Base-by-base conservation (phyloP, 192 early-diverging fungal species). In the Coemansia biformis region DNA sequence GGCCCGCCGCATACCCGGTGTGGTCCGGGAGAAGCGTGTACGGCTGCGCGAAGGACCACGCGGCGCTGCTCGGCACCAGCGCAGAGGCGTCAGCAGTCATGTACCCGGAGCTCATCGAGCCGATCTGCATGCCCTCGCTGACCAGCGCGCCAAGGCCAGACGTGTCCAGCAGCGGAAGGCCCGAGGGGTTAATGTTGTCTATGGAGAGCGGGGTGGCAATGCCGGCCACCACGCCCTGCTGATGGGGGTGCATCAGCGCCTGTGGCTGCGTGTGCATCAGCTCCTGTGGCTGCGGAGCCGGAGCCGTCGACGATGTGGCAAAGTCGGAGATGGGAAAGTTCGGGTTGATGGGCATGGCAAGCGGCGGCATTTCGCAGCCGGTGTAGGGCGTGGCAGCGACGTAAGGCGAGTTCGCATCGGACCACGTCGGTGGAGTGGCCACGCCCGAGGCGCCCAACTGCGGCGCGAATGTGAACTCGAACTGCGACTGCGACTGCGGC, bases 271-370 rank as follows among this genome's bases (percentile, higher is more conserved):
- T 8, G 5, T 30, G 29, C 5, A 10, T 5, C 29, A 1, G 29
- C 29, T 5, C 29, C 10, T 49, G 12, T 48, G 35, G 3, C 17
- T 2, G 13, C 0, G 19, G 21, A 32, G 51, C 21, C 8, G 51
- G 29, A 9, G 23, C 24, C 15, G 51, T 7, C 10, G 24, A 32
- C 28, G 54, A 21, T n/a, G 26, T 18, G 28, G 34, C 24, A 23
- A 73, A 73, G 31, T 74, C 70, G 5, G 70, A 57, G 19, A 74
- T 52, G 12, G 70, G 70, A 51, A 74, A 74, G 58, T 41, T 64
- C 17, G 70, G 70, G 47, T 74, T 74, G 26, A 74, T 44, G 33
- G 70, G 70, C 51, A 74, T 58, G 4, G 59, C 22, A 46, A 74
- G 49, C 5, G 70, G 46, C 40, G 70, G 54, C 38, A 40, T 17